Evolutionary conservation across 108 stramenopile genomes (phyloP), one percentile per base, ranked within the genome.

Genomic region (Nitzschia sp.): DNA sequence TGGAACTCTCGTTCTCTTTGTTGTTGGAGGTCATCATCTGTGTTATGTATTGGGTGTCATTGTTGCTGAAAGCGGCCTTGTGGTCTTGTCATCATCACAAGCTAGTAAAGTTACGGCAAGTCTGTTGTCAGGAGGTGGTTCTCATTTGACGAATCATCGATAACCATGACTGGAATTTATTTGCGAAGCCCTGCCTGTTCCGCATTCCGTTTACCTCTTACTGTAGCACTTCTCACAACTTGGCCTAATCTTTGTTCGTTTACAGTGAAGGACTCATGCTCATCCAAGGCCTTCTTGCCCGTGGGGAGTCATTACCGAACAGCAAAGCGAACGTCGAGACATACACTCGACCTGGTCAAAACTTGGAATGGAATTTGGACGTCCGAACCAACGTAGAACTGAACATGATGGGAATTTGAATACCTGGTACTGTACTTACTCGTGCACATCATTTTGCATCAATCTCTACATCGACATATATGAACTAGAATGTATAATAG

Each of bases 391-490:
- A 56, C 17, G 55, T 56, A 29, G 55, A 56, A 56, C 9, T 56
- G 55, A 56, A 56, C 55, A 56, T 56, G 55, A 56, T 56, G 55
- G 55, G 55, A 56, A 25, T 56, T 50, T 50, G 21, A 50, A n/a
- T n/a, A n/a, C n/a, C n/a, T n/a, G n/a, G n/a, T n/a, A n/a, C n/a
- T n/a, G n/a, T n/a, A n/a, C n/a, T n/a, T n/a, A n/a, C n/a, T n/a
- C n/a, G n/a, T n/a, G n/a, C n/a, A n/a, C n/a, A n/a, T n/a, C n/a
- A n/a, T n/a, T n/a, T n/a, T n/a, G n/a, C n/a, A n/a, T n/a, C n/a
- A n/a, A n/a, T n/a, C n/a, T n/a, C n/a, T n/a, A n/a, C n/a, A n/a
- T n/a, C n/a, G n/a, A n/a, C n/a, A n/a, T n/a, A n/a, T n/a, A n/a
- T n/a, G n/a, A n/a, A n/a, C n/a, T n/a, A n/a, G n/a, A n/a, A n/a